Evolutionary conservation across 129 eudicot species (phyloP).

Genomic region (Centaurea solstitialis): DNA sequence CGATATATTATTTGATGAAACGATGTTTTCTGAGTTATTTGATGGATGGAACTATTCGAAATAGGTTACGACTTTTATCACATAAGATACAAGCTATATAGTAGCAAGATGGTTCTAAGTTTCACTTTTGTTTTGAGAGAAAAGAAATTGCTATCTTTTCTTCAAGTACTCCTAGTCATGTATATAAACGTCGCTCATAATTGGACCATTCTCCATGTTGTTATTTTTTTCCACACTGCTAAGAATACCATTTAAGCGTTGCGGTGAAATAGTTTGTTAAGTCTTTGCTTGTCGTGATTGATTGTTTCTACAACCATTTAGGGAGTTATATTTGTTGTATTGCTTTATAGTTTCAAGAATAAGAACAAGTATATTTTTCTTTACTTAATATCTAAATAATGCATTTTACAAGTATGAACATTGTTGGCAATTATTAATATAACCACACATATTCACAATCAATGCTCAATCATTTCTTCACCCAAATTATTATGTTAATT

Average conservation of each 20-base stretch:
- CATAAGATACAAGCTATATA: neutral
- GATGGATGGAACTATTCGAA: neutral
- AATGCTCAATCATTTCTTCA: neutral
- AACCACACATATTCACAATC: neutral
- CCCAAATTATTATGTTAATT: neutral
- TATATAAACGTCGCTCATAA: no score
- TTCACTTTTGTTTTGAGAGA: neutral
- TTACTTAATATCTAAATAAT: no score
- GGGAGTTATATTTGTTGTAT: no score
- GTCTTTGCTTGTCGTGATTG: neutral
- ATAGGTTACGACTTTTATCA: neutral
- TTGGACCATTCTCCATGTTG: neutral
- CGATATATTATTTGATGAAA: neutral
- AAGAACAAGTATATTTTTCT: no score
- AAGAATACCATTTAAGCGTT: neutral
- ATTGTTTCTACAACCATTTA: neutral
- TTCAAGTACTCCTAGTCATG: neutral
- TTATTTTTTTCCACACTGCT: neutral
- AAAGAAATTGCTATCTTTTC: neutral
- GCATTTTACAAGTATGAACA: neutral
- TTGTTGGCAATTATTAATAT: neutral
- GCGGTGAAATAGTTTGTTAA: no score
- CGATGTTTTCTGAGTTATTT: neutral
- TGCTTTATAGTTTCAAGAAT: neutral
- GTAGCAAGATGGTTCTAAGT: neutral